Evolutionary conservation across 257 asterid genomes (phyloP), one percentile per base, ranked within the genome.

Genomic region (Rehmannia glutinosa): DNA sequence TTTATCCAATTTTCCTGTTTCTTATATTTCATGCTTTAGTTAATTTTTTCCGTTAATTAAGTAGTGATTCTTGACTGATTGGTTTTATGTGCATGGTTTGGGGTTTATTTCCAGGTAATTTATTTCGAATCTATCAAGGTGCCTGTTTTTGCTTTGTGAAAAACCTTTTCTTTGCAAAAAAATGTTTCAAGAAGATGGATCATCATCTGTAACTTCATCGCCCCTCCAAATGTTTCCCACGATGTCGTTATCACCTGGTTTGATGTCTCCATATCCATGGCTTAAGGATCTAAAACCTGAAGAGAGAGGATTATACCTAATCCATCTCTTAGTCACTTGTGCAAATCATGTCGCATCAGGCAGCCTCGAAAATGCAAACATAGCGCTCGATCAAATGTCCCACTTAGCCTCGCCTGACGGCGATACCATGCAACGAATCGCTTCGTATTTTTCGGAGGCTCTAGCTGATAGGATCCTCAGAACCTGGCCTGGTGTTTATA

Each of bases 141-240:
- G 36, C 17, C 7, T 43, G 27, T 21, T 70, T 30, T 10, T 35
- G 36, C 39, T 69, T 70, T 53, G 2, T 47, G 6, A n/a, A 42
- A 50, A 36, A 1, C 8, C 13, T 63, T 42, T 30, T 49, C 39
- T 61, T 30, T 35, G 63, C 69, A 47, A 66, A 61, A 65, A 92
- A n/a, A 56, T 89, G 98, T 76, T 87, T 81, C 96, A 86, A 81
- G 98, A 90, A 66, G 98, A 92, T 54, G 95, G 97, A 74, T 90
- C 96, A 52, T 84, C 95, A 27, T 87, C 97, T 63, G 89, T 88
- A 23, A 86, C 89, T 11, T 88, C 95, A 42, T 86, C 95, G 16
- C 93, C 95, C 0, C 66, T 85, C 28, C 95, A 82, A 82, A 61
- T 65, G 71, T 80, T 83, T 68, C 96, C 95, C 33, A 61, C 73